Base-by-base conservation (phyloP, 179 eudicot genomes). In the Heliamphora pulchella region DNA sequence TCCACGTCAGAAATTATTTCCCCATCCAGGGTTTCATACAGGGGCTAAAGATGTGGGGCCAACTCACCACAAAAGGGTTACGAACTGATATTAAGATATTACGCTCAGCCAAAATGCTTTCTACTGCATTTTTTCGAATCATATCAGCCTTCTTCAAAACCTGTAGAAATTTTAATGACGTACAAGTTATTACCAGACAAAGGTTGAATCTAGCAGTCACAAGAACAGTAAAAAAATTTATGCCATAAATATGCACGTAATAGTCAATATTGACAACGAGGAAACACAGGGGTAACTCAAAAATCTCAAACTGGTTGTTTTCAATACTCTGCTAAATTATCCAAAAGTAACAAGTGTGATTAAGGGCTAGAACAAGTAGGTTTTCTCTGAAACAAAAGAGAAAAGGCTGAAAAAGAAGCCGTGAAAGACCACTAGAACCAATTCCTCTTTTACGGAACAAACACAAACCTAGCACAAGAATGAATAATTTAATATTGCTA, bases 21-120 rank as follows among this genome's bases (percentile, higher is more conserved):
- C 53, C 73, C 44, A 79, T 41, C 80, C 67, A 71, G 50, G 8
- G 74, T 80, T 71, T 67, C 53, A 76, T 46, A 7, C 66, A 67
- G 31, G 66, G 8, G 50, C 17, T 62, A 83, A 77, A 55, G 75
- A 11, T 59, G 8, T n/a, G 61, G 53, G 53, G 46, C 80, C 63
- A 83, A 75, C 94, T 88, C 82, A 96, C 99, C 97, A 96, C 98
- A 89, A 96, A 96, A 83, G 98, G 98, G 87, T 96, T 96, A 44
- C 99, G 92, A 72, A 93, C 91, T 69, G 99, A 85, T 78, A 96
- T 96, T 76, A 96, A 83, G 83, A 96, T 96, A 82, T 96, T 88
- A 76, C 99, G 96, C 85, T 96, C 99, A 14, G 99, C 99, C 90
- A 96, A 86, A 81, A 96, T 96, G 88, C 99, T 96, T 81, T 96